Evolutionary conservation across 139 green algal genomes (phyloP).

Genomic region (Astrephomene gubernaculifera): DNA sequence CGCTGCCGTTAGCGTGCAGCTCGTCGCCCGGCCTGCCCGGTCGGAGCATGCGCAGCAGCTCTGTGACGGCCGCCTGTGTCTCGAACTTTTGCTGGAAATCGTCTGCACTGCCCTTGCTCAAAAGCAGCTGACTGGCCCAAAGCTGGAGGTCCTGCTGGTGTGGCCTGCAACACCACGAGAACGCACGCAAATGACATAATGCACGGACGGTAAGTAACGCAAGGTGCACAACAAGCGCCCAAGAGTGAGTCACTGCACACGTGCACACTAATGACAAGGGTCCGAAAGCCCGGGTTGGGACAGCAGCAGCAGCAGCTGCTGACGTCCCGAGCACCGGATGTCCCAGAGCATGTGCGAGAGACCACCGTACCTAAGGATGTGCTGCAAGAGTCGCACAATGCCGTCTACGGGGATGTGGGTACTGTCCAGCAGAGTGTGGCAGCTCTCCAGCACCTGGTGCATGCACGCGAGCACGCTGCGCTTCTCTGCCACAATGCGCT

Average conservation of each 20-base stretch:
- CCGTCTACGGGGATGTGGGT: conserved; percentile 67
- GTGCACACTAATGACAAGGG: too few relatives aligned
- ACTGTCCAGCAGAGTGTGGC: conserved; percentile 70
- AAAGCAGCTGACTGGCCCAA: conserved; percentile 69
- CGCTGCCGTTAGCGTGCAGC: background rate
- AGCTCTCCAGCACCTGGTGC: conserved; percentile 70
- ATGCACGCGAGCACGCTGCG: conserved; percentile 62
- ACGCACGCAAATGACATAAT: background rate
- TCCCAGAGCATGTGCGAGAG: too few relatives aligned
- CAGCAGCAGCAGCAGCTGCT: too few relatives aligned
- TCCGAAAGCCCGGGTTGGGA: too few relatives aligned
- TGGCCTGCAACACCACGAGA: conserved; percentile 41
- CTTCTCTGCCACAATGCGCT: conserved; percentile 68
- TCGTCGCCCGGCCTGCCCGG: conserved; percentile 33
- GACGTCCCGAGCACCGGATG: too few relatives aligned
- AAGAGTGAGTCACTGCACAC: too few relatives aligned
- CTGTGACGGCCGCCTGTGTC: conserved; percentile 54
- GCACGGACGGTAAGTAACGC: too few relatives aligned
- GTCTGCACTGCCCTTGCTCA: conserved; percentile 53
- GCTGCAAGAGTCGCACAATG: conserved; percentile 70
- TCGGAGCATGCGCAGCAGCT: conserved; percentile 61
- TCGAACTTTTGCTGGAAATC: conserved; percentile 61
- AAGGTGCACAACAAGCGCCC: too few relatives aligned
- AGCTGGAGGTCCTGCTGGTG: conserved; percentile 62
- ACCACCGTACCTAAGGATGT: conserved; percentile 74